Evolutionary conservation across 768 basidiomycete genomes (phyloP).

Genomic region (Nidularia sp.): DNA sequence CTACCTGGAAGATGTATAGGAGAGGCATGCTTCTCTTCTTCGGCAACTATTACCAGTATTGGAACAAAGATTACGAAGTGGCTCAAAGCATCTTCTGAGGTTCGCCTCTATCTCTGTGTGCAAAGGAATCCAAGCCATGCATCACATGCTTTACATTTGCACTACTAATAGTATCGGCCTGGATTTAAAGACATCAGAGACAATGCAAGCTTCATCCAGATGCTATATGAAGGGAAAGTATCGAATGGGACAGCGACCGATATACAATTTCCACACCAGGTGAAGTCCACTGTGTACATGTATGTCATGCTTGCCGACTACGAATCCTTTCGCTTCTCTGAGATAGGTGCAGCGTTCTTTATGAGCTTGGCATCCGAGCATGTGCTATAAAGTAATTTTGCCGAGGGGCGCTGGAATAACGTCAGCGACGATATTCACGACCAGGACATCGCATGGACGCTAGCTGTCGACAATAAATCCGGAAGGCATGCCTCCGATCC

Average conservation of each 20-base stretch:
- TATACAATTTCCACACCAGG: slow-evolving; percentile 29
- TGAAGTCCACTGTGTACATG: slow-evolving; percentile 83
- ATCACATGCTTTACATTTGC: slow-evolving; percentile 72
- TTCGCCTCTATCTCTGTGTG: slow-evolving; percentile 62
- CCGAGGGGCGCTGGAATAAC: too few species aligned
- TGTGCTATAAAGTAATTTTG: slow-evolving; percentile 71
- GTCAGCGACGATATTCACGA: slow-evolving; percentile 37
- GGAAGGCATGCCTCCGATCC: slow-evolving; percentile 82
- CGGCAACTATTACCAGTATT: slow-evolving; percentile 53
- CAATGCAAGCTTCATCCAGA: slow-evolving; percentile 39
- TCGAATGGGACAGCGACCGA: slow-evolving; percentile 3
- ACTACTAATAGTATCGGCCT: slow-evolving; percentile 40
- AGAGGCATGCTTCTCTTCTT: slow-evolving; percentile 51
- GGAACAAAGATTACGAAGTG: slow-evolving; percentile 65
- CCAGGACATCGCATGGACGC: slow-evolving; percentile 65
- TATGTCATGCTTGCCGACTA: slow-evolving; percentile 78
- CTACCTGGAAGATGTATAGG: slow-evolving; percentile 77
- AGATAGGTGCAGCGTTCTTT: slow-evolving; percentile 84
- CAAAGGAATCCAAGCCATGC: slow-evolving; percentile 66
- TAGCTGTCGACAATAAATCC: slow-evolving; percentile 83
- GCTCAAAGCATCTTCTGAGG: slow-evolving; percentile 65
- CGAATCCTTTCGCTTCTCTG: slow-evolving; percentile 71
- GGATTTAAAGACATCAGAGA: slow-evolving; percentile 55
- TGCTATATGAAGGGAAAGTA: slow-evolving; percentile 42
- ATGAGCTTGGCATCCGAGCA: slow-evolving; percentile 87